phyloP scores from a whole-genome alignment of 2,329 filamentous ascomycete genomes.

The Aspergillus amoenus region DNA sequence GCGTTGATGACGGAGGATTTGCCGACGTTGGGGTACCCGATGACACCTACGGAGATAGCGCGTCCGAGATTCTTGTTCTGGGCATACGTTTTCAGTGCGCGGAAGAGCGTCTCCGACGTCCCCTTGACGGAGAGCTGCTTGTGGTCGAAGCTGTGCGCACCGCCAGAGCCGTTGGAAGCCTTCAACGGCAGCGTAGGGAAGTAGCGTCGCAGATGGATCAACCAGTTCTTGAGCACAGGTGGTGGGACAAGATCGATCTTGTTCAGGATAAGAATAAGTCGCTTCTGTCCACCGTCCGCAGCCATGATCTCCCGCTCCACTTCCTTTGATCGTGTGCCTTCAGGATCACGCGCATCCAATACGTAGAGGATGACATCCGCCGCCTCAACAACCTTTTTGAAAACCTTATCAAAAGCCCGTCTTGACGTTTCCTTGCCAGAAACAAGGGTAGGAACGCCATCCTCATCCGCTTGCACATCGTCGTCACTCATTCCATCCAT shows the following conservation, averaged over 20 bases:
- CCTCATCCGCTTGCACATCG: conserved; percentile 53
- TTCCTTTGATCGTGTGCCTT: conserved; percentile 85
- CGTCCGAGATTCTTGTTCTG: conserved; percentile 82
- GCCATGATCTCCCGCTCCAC: conserved; percentile 90
- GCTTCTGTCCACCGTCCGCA: conserved; percentile 78
- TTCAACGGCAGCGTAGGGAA: conserved; percentile 90
- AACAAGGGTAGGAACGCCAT: conserved; percentile 51
- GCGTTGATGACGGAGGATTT: conserved; percentile 97
- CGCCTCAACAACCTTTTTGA: conserved; percentile 86
- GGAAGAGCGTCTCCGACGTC: conserved; percentile 82
- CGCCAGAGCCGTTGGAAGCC: conserved; percentile 76
- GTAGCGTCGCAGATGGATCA: conserved; percentile 77
- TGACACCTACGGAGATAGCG: conserved; percentile 85
- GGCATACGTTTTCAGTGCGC: conserved; percentile 84
- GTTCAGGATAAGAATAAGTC: conserved; percentile 88
- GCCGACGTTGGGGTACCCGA: conserved; percentile 93
- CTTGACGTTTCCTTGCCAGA: conserved; percentile 63
- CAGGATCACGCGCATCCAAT: conserved; percentile 85
- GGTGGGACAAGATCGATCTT: conserved; percentile 91
- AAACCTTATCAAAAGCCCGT: conserved; percentile 90
- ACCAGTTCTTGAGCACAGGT: conserved; percentile 78
- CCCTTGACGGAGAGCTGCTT: conserved; percentile 82
- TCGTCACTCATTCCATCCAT: conserved; percentile 59
- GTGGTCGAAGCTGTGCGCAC: conserved; percentile 90
- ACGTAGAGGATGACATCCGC: conserved; percentile 92